Evolutionary conservation across 2,329 filamentous ascomycete genomes (phyloP).

Genomic region (Tolypocladium paradoxum): DNA sequence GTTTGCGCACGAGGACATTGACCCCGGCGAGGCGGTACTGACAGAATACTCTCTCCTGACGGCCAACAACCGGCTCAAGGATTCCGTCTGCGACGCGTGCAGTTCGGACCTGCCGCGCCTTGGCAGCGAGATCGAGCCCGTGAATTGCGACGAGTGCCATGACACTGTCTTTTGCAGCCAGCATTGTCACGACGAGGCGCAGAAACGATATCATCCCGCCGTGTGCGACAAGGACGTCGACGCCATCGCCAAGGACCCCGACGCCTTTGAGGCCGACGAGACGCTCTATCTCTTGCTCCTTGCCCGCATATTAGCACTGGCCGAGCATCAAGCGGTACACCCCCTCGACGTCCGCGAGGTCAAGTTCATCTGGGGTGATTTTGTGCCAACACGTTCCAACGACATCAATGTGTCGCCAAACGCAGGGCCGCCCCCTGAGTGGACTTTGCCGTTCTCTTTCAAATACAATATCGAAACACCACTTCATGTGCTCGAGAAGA

Average conservation of each 20-base stretch:
- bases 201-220: constrained; percentile 50
- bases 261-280: constrained; percentile 47
- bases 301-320: constrained; percentile 52
- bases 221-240: constrained; percentile 58
- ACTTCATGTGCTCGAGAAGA: constrained; percentile 70
- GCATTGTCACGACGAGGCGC: constrained; percentile 46
- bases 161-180: constrained; percentile 58
- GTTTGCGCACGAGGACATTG: constrained; percentile 75
- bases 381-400: constrained; percentile 41
- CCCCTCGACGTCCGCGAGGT: constrained; percentile 54
- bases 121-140: constrained; percentile 30
- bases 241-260: constrained; percentile 52
- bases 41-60: constrained; percentile 79
- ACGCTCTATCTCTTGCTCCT: constrained; percentile 54
- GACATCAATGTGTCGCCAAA: constrained; percentile 43
- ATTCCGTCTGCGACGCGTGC: constrained; percentile 82
- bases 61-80: constrained; percentile 78
- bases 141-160: constrained; percentile 49
- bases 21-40: constrained; percentile 65
- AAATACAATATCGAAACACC: constrained; percentile 63
- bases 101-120: constrained; percentile 60
- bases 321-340: constrained; percentile 47
- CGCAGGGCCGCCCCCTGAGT: constrained; percentile 45
- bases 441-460: constrained; percentile 70
- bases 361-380: constrained; percentile 61